Evolutionary conservation across 495 filamentous ascomycete genomes (phyloP), one percentile per base, ranked within the genome.

Genomic region (Bryoglossum gracile): DNA sequence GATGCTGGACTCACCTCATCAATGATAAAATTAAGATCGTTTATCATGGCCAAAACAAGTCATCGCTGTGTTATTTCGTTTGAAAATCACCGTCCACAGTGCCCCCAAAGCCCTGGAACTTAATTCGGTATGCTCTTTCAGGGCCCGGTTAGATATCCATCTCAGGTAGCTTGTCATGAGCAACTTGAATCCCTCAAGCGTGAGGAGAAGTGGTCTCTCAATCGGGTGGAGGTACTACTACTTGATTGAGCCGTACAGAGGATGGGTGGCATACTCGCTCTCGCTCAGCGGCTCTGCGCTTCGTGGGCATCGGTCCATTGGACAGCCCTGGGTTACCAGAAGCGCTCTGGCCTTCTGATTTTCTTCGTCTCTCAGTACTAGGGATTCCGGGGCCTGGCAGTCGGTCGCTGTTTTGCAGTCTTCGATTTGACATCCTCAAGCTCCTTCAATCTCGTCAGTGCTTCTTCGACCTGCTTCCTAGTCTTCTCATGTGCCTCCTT

Each of bases 21-120:
- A 4, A 97, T 80, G 41, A 96, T 82, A 57, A 97, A 88, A 62
- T 94, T 89, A 32, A 97, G 63, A 68, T 97, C 91, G 65, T 96
- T 90, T 46, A 30, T 30, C n/a, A n/a, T 5, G 26, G 26, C 5
- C 26, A 5, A 30, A 86, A 83, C 11, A 89, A 88, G 21, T 90
- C 91, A 62, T 95, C 92, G 53, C 92, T 88, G 62, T 95, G 89
- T n/a, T n/a, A n/a, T n/a, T n/a, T n/a, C n/a, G n/a, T n/a, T n/a
- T n/a, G n/a, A n/a, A n/a, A n/a, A n/a, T n/a, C n/a, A n/a, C n/a
- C n/a, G n/a, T n/a, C n/a, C n/a, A n/a, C n/a, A n/a, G n/a, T n/a
- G 63, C 96, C 91, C 1, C 92, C 92, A 19, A 96, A 86, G 23
- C 89, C 87, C 64, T 85, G 83, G 60, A 92, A 97, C 68, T 95